Conservation (phyloP, 495 filamentous ascomycete species). For the Lentithecium fluviatile region DNA sequence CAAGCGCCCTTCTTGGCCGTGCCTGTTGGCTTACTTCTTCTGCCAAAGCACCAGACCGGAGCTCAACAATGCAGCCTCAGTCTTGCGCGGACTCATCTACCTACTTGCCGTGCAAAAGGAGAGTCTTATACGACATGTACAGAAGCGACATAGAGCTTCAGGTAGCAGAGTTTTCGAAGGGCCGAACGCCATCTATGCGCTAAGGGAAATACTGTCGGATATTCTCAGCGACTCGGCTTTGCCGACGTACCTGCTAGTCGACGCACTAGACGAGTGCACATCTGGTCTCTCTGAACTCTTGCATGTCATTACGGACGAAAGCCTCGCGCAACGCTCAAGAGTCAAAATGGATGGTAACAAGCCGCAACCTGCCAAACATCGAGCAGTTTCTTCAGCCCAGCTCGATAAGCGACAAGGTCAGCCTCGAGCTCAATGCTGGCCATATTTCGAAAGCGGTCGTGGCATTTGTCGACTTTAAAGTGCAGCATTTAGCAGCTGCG, state of each 20-base stretch:
- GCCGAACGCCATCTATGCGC: slow-evolving; percentile 40
- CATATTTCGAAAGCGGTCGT: slow-evolving; percentile 15
- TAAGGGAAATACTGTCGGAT: slow-evolving; percentile 40
- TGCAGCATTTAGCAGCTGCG: slow-evolving; percentile 29
- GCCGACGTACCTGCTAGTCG: slow-evolving; percentile 38
- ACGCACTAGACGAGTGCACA: slow-evolving; percentile 21
- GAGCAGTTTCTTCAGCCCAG: slow-evolving; percentile 38
- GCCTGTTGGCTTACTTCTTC: slow-evolving; percentile 30
- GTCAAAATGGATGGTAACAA: slow-evolving; percentile 46
- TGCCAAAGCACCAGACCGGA: slow-evolving; percentile 31
- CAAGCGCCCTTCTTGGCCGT: slow-evolving; percentile 2
- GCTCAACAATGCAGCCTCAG: slow-evolving; percentile 46
- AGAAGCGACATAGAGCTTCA: slow-evolving; percentile 31
- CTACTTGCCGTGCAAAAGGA: slow-evolving; percentile 41
- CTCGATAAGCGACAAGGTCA: slow-evolving; percentile 20
- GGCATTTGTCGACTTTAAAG: slow-evolving; percentile 43
- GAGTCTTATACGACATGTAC: slow-evolving; percentile 42
- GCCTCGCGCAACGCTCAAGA: slow-evolving; percentile 9
- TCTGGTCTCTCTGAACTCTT: slow-evolving; percentile 12
- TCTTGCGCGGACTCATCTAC: slow-evolving; percentile 49
- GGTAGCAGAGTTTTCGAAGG: slow-evolving; percentile 42
- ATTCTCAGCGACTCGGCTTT: slow-evolving; percentile 44
- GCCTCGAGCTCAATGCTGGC: slow-evolving; percentile 40
- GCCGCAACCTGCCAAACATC: slow-evolving; percentile 44
- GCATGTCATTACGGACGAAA: slow-evolving; percentile 34